Percentiles rank a stretch among this genome's conserved stretches.
These are phyloP conservation scores for Ambrosiella beaveri DNA, from an alignment of 2,329 filamentous ascomycete genomes.

Conservation along the genomic window DNA sequence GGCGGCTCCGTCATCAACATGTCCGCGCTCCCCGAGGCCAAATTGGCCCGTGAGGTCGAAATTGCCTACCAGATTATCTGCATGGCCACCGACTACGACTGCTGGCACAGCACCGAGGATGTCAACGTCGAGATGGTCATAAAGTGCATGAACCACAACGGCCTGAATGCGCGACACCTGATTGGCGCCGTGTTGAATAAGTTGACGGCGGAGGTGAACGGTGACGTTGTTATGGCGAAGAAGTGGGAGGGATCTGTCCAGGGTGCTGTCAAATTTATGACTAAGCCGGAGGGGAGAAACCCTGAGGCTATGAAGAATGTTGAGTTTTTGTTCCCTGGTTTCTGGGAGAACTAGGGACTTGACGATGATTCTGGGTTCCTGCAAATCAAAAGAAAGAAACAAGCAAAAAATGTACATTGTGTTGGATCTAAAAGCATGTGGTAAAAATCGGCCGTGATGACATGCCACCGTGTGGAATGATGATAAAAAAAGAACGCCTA, in stretches of 20 bases:
- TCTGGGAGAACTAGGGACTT: slow-evolving; percentile 28
- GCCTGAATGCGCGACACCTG: slow-evolving; percentile 69
- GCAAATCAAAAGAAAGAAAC: background rate
- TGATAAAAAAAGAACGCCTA: too few species aligned
- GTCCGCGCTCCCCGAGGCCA: slow-evolving; percentile 87
- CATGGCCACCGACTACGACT: slow-evolving; percentile 99
- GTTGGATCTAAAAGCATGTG: background rate
- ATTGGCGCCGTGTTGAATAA: slow-evolving; percentile 78
- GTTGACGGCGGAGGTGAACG: slow-evolving; percentile 60
- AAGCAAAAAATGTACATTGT: slow-evolving; percentile 1
- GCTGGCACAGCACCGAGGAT: slow-evolving; percentile 71
- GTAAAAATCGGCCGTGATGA: background rate
- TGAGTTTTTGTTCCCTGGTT: slow-evolving; percentile 74
- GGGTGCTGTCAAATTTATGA: slow-evolving; percentile 67
- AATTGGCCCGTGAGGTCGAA: slow-evolving; percentile 90
- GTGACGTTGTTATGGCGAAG: slow-evolving; percentile 58
- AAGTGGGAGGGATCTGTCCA: slow-evolving; percentile 62
- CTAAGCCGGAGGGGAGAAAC: slow-evolving; percentile 56
- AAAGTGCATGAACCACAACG: slow-evolving; percentile 88
- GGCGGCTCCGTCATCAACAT: slow-evolving; percentile 96
- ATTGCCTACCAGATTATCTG: slow-evolving; percentile 96
- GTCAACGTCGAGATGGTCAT: slow-evolving; percentile 96
- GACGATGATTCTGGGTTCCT: background rate
- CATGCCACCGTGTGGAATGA: too few species aligned
- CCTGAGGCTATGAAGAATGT: slow-evolving; percentile 63